Evolutionary conservation across 1,284 basidiomycete genomes (phyloP), one percentile per base, ranked within the genome.

Genomic region (Papiliotrema terrestris): DNA sequence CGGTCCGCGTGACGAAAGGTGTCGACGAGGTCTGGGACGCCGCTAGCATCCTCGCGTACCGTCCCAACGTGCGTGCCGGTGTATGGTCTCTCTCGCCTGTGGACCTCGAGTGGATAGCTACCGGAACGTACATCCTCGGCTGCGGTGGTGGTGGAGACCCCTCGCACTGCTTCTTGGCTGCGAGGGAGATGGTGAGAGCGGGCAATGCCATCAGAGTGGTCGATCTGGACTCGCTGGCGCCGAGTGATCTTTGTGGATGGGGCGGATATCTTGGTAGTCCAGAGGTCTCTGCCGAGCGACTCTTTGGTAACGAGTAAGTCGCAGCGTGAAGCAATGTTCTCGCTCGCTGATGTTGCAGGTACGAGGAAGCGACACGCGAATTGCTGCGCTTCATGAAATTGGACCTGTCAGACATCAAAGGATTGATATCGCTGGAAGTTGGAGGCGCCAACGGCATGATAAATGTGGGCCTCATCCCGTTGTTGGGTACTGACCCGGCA

Each of bases 381-480:
- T 11, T 32, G 29, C 11, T 32, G 29, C 29, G 29, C 29, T 32
- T 32, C 29, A 32, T 32, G 29, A 32, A 32, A 6, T 6, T 32
- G 29, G 29, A 32, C 11, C 29, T 32, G 29, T 32, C 29, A 32
- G 29, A 55, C 14, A 36, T 58, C 25, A 60, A 50, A 2, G 63
- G 44, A 17, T 54, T 66, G 8, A 55, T 57, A 4, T 62, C 64
- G 0, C 42, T 68, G 11, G 64, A 67, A 55, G 65, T 84, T 35
- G 83, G 83, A 14, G 83, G 83, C 11, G 80, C 79, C 9, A 84
- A 84, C 59, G 83, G 83, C 37, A 78, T 84, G 61, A 78, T 83
- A 69, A 78, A 79, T 15, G 78, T 83, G 22, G 19, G 46, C 22
- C 9, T 37, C n/a, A 29, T 29, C 14, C 8, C 4, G 13, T 19